Evolutionary conservation across 352 stramenopile genomes (phyloP).

Genomic region (Phytopythium aichiense): DNA sequence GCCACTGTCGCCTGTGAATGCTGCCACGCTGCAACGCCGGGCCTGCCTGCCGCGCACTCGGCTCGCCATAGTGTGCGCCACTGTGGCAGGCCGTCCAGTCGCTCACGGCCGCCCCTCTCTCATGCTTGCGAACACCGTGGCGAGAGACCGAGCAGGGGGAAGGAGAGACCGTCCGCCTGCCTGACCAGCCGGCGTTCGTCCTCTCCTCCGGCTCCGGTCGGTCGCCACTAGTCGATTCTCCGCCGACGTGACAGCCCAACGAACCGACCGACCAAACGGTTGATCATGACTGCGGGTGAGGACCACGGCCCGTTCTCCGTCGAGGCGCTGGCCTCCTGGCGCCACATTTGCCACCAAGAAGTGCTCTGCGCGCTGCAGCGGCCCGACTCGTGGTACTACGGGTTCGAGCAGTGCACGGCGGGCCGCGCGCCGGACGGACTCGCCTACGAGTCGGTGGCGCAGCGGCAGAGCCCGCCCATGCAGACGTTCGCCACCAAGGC

Average conservation of each 20-base stretch:
- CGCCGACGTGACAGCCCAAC: neutral
- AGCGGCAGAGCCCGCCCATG: constrained; percentile 21
- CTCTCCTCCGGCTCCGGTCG: neutral
- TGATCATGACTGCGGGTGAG: neutral
- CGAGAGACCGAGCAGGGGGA: too few relatives aligned
- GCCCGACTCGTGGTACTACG: constrained; percentile 40
- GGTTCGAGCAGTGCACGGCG: constrained; percentile 24
- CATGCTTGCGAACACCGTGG: too few relatives aligned
- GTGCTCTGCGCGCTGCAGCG: constrained; percentile 24
- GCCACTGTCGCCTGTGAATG: neutral
- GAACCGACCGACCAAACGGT: neutral
- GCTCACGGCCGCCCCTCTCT: too few relatives aligned
- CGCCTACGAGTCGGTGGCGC: constrained; percentile 24
- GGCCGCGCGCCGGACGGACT: constrained; percentile 11
- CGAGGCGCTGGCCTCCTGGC: constrained; percentile 22
- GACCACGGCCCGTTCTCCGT: constrained; percentile 8
- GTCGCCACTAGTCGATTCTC: neutral
- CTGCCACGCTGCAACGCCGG: neutral
- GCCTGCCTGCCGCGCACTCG: neutral
- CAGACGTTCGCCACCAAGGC: constrained; percentile 21
- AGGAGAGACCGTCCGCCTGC: neutral
- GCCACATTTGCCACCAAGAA: constrained; percentile 26
- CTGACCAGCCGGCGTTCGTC: too few relatives aligned
- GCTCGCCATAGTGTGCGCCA: neutral
- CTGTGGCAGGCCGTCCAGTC: too few relatives aligned